Evolutionary conservation across 306 rosid species (phyloP).

Genomic region (Arachis hypogaea): DNA sequence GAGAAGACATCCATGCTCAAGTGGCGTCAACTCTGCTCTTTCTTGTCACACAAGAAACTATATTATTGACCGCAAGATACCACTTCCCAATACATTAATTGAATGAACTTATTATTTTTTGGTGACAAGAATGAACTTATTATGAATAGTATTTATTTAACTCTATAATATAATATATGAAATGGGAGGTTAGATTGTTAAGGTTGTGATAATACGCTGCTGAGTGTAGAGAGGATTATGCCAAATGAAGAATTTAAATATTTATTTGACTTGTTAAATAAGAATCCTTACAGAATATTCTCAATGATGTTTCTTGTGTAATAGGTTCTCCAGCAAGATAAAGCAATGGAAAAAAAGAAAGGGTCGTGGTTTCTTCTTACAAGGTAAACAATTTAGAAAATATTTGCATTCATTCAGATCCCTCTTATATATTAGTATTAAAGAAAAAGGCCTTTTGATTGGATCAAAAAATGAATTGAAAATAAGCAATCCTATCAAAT

Average conservation of each 20-base stretch:
- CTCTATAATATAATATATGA: too few species aligned
- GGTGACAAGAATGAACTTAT: background rate
- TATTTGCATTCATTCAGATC: background rate
- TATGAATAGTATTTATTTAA: too few species aligned
- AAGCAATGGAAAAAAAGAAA: background rate
- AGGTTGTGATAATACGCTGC: too few species aligned
- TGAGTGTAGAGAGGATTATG: too few species aligned
- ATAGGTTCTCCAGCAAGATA: background rate
- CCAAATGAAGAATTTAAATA: background rate
- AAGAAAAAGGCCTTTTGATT: background rate
- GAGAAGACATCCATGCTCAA: background rate
- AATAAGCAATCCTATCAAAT: slow-evolving; percentile 14
- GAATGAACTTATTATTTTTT: too few species aligned
- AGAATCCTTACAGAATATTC: background rate
- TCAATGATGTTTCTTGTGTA: background rate
- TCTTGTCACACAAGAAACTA: background rate
- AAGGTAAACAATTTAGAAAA: slow-evolving; percentile 10
- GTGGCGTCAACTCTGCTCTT: background rate
- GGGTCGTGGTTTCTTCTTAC: background rate
- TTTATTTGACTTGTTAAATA: background rate
- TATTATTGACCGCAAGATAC: background rate
- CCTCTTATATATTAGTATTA: background rate
- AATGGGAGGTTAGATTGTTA: too few species aligned
- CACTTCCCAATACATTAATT: background rate
- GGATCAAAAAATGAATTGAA: background rate